These are phyloP conservation scores for Narthecium ossifragum DNA, from an alignment of 106 monocot genomes.

Conservation along the genomic window DNA sequence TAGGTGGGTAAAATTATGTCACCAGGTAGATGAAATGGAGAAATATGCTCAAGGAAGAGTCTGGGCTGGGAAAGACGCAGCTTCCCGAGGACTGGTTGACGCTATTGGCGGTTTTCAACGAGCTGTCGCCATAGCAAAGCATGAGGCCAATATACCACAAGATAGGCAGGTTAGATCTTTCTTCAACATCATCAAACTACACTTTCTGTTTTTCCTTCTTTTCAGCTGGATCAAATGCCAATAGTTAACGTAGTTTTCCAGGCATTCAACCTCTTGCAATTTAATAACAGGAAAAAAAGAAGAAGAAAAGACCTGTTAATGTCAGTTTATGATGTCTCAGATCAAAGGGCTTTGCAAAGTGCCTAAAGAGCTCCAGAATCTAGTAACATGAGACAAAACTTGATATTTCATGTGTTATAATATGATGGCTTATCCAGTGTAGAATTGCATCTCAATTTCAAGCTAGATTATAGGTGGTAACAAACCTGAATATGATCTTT, in stretches of 20 bases:
- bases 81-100: conserved; percentile 77
- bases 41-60: conserved; percentile 90
- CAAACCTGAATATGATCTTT: no score
- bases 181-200: no score
- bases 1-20: conserved; percentile 3
- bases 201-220: neutral
- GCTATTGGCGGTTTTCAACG: conserved; percentile 77
- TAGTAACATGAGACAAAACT: no score
- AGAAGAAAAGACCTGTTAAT: neutral
- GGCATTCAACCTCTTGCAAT: neutral
- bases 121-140: conserved; percentile 92
- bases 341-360: neutral
- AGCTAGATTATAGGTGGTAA: no score
- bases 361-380: no score
- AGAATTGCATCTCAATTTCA: no score
- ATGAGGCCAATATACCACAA: conserved; percentile 75
- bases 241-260: neutral
- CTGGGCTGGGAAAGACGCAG: conserved; percentile 83
- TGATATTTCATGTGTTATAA: no score
- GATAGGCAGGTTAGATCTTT: conserved; percentile 59
- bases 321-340: neutral
- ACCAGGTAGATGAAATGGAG: conserved; percentile 91
- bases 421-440: no score
- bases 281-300: neutral
- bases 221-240: neutral